Conservation (phyloP, 257 asterid species). For the Misopates orontium region DNA sequence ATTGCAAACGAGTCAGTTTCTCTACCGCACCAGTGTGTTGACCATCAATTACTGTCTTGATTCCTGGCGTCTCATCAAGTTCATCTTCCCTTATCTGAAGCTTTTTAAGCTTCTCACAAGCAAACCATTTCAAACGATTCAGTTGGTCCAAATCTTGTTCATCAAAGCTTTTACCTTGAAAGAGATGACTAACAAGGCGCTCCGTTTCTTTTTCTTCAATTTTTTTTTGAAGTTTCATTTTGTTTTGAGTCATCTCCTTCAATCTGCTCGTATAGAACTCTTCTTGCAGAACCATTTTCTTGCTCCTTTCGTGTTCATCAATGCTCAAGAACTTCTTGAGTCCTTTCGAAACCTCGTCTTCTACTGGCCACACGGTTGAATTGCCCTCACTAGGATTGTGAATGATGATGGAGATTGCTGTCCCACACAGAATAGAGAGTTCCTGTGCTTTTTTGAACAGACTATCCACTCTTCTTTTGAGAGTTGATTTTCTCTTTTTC, state of each 20-base stretch:
- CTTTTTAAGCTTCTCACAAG: slow-evolving; percentile 33
- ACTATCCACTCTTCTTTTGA: slow-evolving; percentile 29
- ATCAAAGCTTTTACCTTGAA: slow-evolving; percentile 24
- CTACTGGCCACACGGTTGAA: slow-evolving; percentile 38
- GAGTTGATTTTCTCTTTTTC: slow-evolving; percentile 27
- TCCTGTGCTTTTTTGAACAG: slow-evolving; percentile 42
- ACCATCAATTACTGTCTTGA: background rate
- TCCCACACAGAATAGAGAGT: slow-evolving; percentile 40
- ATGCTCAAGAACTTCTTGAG: slow-evolving; percentile 29
- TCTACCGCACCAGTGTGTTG: too few species aligned
- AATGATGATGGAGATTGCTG: slow-evolving; percentile 31
- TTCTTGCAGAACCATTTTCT: slow-evolving; percentile 38
- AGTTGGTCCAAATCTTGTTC: slow-evolving; percentile 35
- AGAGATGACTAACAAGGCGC: slow-evolving; percentile 34
- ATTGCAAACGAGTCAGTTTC: too few species aligned
- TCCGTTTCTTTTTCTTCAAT: slow-evolving; percentile 33
- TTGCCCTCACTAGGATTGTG: slow-evolving; percentile 21
- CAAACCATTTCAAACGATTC: slow-evolving; percentile 28
- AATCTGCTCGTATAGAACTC: slow-evolving; percentile 31
- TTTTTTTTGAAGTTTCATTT: slow-evolving; percentile 25
- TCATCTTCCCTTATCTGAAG: slow-evolving; percentile 32
- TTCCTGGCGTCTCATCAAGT: slow-evolving; percentile 14
- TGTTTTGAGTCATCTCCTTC: slow-evolving; percentile 18
- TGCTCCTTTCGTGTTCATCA: slow-evolving; percentile 27
- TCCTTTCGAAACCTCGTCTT: slow-evolving; percentile 20